Base-by-base conservation (phyloP, 345 rosid species). In the Melastoma malabathricum region DNA sequence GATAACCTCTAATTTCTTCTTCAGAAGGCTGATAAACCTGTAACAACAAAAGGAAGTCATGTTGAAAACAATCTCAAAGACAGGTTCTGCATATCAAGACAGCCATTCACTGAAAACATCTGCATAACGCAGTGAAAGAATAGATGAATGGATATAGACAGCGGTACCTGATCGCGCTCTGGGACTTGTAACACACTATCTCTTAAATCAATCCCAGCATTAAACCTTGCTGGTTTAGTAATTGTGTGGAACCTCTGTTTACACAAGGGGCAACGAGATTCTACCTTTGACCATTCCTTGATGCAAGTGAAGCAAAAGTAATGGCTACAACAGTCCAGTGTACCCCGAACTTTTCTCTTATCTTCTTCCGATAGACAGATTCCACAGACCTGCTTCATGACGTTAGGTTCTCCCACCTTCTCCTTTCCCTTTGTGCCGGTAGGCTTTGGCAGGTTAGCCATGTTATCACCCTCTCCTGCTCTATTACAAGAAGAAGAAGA, bases 1-100 rank as follows among this genome's bases (percentile, higher is more conserved):
- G 67, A 71, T 70, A 93, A 71, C 84, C 84, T 73, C 97, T 76
- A 50, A 88, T 79, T 79, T 88, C 99, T 79, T 93, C 99, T 68
- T 93, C 99, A 19, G 89, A 70, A 17, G 97, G 97, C 64, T 93
- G 89, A 72, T 93, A 93, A 68, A 92, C 94, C 99, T 92, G 72
- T 43, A 64, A 31, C 41, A 34, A 34, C 41, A 34, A 7, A 34
- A 12, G 41, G 12, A 12, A 34, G 62, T 50, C 58, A 46, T 46
- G 63, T 13, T 15, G 51, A 43, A 59, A 18, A 31, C 64, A 53
- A 20, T 54, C 48, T 46, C 52, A 50, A 57, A 22, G 59, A 63
- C 3, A 48, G 34, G 31, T 29, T 22, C 39, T 34, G 55, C 10
- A 39, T 5, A 31, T 31, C 1, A 5, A 31, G 25, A 22, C 25